Evolutionary conservation across 2,329 filamentous ascomycete species (phyloP), one percentile per base, ranked within the genome.

Genomic region (Ceratocystis papillata): DNA sequence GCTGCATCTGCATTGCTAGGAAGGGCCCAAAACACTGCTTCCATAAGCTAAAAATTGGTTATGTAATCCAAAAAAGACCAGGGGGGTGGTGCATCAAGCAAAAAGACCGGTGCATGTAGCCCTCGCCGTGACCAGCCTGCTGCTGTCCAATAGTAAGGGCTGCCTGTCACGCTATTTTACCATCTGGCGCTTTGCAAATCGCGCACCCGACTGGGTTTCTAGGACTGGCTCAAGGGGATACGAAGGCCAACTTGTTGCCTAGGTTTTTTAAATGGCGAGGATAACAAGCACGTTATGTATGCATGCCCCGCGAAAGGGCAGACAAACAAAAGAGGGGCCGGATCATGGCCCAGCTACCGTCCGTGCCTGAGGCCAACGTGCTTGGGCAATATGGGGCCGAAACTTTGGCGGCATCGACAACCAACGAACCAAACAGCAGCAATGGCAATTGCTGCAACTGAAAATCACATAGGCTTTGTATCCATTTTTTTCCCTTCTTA

Each of bases 311-410:
- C 55, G 28, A 59, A 53, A 41, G 37, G 37, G 37, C 10, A 53
- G 37, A 25, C 20, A 10, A 10, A 6, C 10, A 59, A 59, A 30
- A 59, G 55, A 30, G 55, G 55, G 55, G 55, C 55, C 28, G 28
- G 55, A n/a, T 17, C 28, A 20, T 37, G 28, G 28, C 55, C 28
- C 55, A 28, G 55, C n/a, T 33, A 30, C 20, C 30, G 53, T 57
- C 53, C 22, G 53, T 59, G 55, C 55, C 55, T n/a, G 10, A 30
- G 15, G n/a, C 48, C 15, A 25, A 20, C 22, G n/a, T 8, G 48
- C 4, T 20, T 59, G 55, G 55, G 12, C 55, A 59, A 59, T 59
- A 59, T 59, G 55, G 55, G 55, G 55, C 55, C 25, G 55, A 59
- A 33, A 30, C 55, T 33, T 37, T 8, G 55, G 33, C 55, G 55